These are phyloP conservation scores for Fusarium clavum DNA, from an alignment of 2,329 filamentous ascomycete species.

Conservation along the genomic window DNA sequence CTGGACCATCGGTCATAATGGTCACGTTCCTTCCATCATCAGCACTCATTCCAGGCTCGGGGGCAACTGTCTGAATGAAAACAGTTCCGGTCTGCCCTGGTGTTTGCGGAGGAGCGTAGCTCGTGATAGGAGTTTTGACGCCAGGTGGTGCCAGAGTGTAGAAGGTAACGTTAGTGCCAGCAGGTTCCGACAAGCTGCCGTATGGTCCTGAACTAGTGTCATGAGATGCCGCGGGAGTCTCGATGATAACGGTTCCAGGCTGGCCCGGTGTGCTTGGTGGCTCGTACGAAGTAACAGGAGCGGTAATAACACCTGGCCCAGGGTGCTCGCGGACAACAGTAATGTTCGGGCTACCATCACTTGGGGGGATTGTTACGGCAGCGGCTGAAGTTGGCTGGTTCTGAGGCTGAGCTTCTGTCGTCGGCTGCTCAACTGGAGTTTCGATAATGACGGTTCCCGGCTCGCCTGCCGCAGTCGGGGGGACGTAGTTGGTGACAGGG, in stretches of 20 bases:
- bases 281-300: constrained; percentile 23
- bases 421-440: constrained; percentile 1
- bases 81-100: constrained; percentile 25
- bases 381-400: constrained; percentile 12
- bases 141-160: constrained; percentile 24
- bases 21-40: constrained; percentile 19
- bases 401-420: not conserved
- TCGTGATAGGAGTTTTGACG: constrained; percentile 15
- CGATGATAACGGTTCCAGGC: constrained; percentile 29
- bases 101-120: constrained; percentile 23
- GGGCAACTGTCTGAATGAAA: constrained; percentile 21
- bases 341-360: constrained; percentile 23
- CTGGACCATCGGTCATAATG: constrained; percentile 16
- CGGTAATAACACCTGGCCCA: constrained; percentile 26
- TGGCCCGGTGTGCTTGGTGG: constrained; percentile 19
- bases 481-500: constrained; percentile 7
- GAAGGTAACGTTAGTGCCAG: constrained; percentile 20
- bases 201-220: not conserved
- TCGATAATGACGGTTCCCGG: constrained; percentile 22
- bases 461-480: constrained; percentile 2
- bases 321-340: constrained; percentile 27
- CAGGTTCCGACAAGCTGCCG: constrained; percentile 2
- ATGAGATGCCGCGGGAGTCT: constrained; percentile 17
- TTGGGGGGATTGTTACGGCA: constrained; percentile 21
- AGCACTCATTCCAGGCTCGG: not conserved